Evolutionary conservation across 768 basidiomycete species (phyloP).

Genomic region (Termitomyces sp.): DNA sequence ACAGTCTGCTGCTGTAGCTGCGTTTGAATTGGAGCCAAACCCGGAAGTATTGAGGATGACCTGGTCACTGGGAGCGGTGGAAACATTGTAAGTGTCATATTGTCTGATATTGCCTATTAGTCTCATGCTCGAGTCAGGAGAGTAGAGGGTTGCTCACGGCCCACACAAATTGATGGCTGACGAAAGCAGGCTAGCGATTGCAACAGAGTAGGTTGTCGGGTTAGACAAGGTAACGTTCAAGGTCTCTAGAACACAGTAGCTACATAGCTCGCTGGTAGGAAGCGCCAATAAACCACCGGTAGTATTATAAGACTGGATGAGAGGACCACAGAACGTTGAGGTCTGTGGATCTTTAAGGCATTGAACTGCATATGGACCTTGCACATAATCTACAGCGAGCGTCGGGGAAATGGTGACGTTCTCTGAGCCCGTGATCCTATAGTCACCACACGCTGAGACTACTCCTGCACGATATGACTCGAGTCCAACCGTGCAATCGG

Average conservation of each 20-base stretch:
- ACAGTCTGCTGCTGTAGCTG: background rate
- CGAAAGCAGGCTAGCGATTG: background rate
- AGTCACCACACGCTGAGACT: slow-evolving; percentile 1
- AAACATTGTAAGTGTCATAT: background rate
- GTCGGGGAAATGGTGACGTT: background rate
- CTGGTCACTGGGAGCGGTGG: background rate
- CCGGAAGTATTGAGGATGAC: background rate
- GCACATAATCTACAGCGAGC: background rate
- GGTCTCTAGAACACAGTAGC: background rate
- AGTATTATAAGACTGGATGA: background rate
- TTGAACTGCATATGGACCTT: slow-evolving; percentile 1
- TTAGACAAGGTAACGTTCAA: slow-evolving; percentile 1
- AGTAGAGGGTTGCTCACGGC: background rate
- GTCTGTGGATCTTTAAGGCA: slow-evolving; percentile 1
- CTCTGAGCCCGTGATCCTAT: background rate
- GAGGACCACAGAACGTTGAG: background rate
- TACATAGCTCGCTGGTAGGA: background rate
- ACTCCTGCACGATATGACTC: slow-evolving; percentile 2
- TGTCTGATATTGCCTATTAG: background rate
- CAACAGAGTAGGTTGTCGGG: background rate
- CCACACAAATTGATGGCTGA: background rate
- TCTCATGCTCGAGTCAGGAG: background rate
- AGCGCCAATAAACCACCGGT: background rate
- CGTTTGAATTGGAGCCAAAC: background rate
- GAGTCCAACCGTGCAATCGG: background rate